A percentile compares a stretch with the other conserved stretches of the same genome.
Conservation (phyloP, 768 basidiomycete species). For the Amylocystis lapponica region DNA sequence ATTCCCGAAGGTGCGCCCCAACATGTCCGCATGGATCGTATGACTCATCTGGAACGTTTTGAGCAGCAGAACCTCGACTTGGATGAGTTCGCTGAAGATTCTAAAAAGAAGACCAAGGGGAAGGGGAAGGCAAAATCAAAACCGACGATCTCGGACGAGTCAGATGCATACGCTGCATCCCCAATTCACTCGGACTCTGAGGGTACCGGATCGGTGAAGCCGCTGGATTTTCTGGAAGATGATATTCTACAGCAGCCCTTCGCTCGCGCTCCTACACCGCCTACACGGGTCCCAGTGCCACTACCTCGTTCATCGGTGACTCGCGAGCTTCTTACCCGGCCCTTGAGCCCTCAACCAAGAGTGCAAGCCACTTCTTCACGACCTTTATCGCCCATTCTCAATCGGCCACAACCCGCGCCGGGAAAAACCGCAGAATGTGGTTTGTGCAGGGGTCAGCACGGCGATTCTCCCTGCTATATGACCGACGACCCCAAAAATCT, state of each 20-base stretch:
- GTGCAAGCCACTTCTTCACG: neutral
- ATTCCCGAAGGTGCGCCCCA: conserved; percentile 33
- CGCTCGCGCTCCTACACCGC: too few species aligned
- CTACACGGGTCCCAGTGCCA: too few species aligned
- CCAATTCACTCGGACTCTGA: conserved; percentile 13
- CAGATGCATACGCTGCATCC: conserved; percentile 32
- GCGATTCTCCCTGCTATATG: conserved; percentile 53
- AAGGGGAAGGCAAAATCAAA: conserved; percentile 29
- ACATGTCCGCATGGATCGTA: conserved; percentile 1
- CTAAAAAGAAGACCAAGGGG: conserved; percentile 21
- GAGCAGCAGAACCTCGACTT: conserved; percentile 23
- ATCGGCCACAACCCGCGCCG: conserved; percentile 1
- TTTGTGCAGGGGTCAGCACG: conserved; percentile 64
- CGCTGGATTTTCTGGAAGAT: neutral
- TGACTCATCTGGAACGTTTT: conserved; percentile 2
- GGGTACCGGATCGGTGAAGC: neutral
- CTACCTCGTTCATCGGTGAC: too few species aligned
- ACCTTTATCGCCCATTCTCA: conserved; percentile 11
- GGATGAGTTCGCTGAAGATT: conserved; percentile 33
- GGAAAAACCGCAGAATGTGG: conserved; percentile 39
- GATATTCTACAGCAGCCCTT: conserved; percentile 3
- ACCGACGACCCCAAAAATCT: conserved; percentile 59
- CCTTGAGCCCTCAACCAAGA: too few species aligned
- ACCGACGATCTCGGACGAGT: conserved; percentile 31
- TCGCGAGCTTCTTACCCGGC: too few species aligned